Percentiles rank a stretch among this genome's conserved stretches.
Evolutionary conservation across 345 rosid genomes (phyloP).

Genomic region (Mangifera indica): DNA sequence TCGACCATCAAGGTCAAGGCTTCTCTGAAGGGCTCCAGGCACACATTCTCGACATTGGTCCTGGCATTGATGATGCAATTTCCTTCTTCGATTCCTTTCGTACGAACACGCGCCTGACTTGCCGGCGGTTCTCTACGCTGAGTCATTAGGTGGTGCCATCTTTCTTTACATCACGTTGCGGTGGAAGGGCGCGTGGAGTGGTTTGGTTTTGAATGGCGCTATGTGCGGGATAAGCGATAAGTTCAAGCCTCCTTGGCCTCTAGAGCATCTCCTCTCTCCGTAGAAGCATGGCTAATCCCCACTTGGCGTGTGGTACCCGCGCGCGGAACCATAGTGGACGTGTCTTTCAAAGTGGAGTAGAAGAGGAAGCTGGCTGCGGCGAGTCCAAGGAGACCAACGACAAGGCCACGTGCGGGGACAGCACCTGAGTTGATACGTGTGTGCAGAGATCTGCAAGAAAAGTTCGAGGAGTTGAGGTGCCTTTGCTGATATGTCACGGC

Average conservation of each 20-base stretch:
- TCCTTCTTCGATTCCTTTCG: constrained; percentile 67
- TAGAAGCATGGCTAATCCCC: constrained; percentile 66
- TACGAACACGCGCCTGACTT: constrained; percentile 40
- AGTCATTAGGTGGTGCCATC: constrained; percentile 94
- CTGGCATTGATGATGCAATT: constrained; percentile 77
- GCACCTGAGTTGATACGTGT: constrained; percentile 74
- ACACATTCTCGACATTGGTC: constrained; percentile 74
- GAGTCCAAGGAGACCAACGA: constrained; percentile 58
- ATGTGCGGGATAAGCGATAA: constrained; percentile 92
- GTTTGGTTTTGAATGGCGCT: constrained; percentile 79
- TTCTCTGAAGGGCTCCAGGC: constrained; percentile 72
- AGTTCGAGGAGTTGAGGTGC: constrained; percentile 84
- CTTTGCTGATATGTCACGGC: constrained; percentile 77
- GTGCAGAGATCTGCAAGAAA: constrained; percentile 67
- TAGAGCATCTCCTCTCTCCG: constrained; percentile 71
- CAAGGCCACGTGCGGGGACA: constrained; percentile 81
- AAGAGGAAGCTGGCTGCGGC: constrained; percentile 68
- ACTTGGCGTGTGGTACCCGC: constrained; percentile 92
- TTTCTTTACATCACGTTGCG: constrained; percentile 72
- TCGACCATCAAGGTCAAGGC: constrained; percentile 99
- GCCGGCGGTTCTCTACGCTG: constrained; percentile 78
- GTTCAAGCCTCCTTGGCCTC: constrained; percentile 93
- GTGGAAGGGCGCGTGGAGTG: constrained; percentile 68
- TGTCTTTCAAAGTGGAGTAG: constrained; percentile 81
- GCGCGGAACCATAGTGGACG: constrained; percentile 65